Conservation (phyloP, 306 rosid species). For the Gillenia trifoliata region DNA sequence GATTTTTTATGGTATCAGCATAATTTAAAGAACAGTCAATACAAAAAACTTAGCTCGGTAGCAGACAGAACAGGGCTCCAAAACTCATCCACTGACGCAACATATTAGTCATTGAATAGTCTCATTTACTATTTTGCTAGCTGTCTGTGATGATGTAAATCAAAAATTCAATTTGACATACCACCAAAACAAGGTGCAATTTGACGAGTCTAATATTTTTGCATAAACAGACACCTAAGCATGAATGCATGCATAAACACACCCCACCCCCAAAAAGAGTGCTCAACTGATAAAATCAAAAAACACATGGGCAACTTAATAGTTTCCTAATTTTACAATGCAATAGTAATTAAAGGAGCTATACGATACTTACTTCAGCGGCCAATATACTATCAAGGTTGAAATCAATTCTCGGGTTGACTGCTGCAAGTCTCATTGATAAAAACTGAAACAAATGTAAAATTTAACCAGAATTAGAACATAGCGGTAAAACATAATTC, state of each 20-base stretch:
- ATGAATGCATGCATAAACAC: not conserved
- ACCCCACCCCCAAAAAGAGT: not conserved
- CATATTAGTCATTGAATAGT: not conserved
- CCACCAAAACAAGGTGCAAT: not conserved
- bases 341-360: not conserved
- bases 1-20: not conserved
- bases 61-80: constrained; percentile 8
- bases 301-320: not conserved
- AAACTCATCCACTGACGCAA: constrained; percentile 2
- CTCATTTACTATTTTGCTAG: constrained; percentile 4
- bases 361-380: constrained; percentile 57
- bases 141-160: not conserved
- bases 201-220: not conserved
- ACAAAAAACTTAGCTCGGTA: not conserved
- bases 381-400: constrained; percentile 68
- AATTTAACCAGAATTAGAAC: constrained; percentile 25
- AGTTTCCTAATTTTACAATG: not conserved
- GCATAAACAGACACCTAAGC: not conserved
- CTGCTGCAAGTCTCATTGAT: constrained; percentile 94
- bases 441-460: constrained; percentile 57
- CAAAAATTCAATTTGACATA: not conserved
- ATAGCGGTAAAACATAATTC: constrained; percentile 6
- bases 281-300: not conserved
- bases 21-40: not conserved
- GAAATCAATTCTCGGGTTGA: constrained; percentile 79